These are phyloP conservation scores for Protomyces pachydermus DNA, from an alignment of 1,139 yeast species.

Conservation along the genomic window DNA sequence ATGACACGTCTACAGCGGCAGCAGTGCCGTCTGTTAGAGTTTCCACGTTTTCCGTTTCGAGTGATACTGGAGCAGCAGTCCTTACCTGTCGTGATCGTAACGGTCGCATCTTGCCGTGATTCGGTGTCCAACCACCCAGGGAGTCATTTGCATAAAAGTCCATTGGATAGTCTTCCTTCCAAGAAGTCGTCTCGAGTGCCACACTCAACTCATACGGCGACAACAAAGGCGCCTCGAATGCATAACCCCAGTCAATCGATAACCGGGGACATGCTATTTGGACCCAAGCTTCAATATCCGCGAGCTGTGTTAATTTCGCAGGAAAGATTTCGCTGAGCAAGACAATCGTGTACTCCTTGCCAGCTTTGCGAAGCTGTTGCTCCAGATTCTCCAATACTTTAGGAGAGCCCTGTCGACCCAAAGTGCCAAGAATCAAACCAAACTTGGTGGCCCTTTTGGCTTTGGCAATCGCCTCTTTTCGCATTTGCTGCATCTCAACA, in stretches of 20 bases:
- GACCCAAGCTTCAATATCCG: constrained; percentile 88
- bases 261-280: constrained; percentile 97
- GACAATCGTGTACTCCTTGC: constrained; percentile 70
- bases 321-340: constrained; percentile 92
- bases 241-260: constrained; percentile 98
- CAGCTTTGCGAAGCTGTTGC: constrained; percentile 47
- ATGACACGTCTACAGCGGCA: background rate
- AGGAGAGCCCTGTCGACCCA: constrained; percentile 91
- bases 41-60: background rate
- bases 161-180: constrained; percentile 79
- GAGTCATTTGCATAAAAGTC: constrained; percentile 89
- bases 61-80: too few species aligned
- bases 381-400: constrained; percentile 55
- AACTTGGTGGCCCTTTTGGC: constrained; percentile 51
- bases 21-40: constrained; percentile 12
- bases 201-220: constrained; percentile 98
- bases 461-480: constrained; percentile 66
- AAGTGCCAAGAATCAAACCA: constrained; percentile 87
- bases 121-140: constrained; percentile 51
- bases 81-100: background rate
- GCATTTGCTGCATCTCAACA: constrained; percentile 65
- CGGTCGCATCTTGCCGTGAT: constrained; percentile 24
- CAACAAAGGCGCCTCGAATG: constrained; percentile 81
- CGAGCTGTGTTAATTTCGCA: constrained; percentile 85
- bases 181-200: constrained; percentile 66